These are phyloP conservation scores for Dillenia suffruticosa DNA, from an alignment of 164 flowering plant genomes.

Conservation along the genomic window DNA sequence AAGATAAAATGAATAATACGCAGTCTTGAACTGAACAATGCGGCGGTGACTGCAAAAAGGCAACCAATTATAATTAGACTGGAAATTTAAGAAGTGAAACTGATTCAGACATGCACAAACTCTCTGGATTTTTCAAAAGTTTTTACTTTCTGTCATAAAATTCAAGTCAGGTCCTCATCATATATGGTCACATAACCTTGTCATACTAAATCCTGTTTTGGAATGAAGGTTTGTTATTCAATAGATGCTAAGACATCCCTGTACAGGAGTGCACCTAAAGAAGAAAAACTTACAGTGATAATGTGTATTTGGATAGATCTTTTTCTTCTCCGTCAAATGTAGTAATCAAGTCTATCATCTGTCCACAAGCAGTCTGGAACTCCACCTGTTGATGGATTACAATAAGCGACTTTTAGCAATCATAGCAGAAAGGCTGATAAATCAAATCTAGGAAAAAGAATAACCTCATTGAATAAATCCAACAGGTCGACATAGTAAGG, in stretches of 20 bases:
- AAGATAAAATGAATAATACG: conserved; percentile 95
- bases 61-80: too few species aligned
- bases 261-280: too few species aligned
- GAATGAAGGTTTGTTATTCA: too few species aligned
- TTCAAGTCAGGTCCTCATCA: too few species aligned
- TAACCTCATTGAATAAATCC: conserved; percentile 93
- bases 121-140: too few species aligned
- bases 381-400: conserved; percentile 58
- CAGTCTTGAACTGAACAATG: conserved; percentile 96
- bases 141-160: conserved; percentile 2
- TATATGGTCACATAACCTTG: too few species aligned
- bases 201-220: too few species aligned
- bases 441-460: conserved; percentile 3
- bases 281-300: conserved; percentile 54
- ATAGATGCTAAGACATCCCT: too few species aligned
- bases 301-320: conserved; percentile 75
- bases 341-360: conserved; percentile 96
- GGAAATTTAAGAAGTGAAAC: too few species aligned
- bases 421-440: too few species aligned
- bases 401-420: not conserved
- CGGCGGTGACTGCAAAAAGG: conserved; percentile 71
- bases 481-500: conserved; percentile 87
- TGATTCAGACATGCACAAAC: too few species aligned
- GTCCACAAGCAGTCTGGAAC: conserved; percentile 91
- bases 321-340: conserved; percentile 87